Conservation (phyloP, 202 grass and related monocot species). For the Brachypodium distachyon region DNA sequence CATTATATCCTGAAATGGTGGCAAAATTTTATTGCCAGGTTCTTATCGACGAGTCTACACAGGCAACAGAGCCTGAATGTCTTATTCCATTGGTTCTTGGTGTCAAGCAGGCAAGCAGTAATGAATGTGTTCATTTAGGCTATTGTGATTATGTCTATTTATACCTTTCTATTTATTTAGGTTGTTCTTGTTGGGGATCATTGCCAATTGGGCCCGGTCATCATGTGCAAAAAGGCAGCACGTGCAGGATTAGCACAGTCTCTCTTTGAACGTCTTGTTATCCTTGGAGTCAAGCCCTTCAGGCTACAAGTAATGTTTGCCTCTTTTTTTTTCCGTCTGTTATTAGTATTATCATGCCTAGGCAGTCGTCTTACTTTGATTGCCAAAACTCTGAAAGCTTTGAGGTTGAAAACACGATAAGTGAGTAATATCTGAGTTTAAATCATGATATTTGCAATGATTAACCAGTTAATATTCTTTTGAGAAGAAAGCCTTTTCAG, state of each 20-base stretch:
- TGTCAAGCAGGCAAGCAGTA: slow-evolving; percentile 79
- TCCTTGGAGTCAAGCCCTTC: slow-evolving; percentile 96
- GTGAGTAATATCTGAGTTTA: not conserved
- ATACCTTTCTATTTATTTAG: slow-evolving; percentile 29
- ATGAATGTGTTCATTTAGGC: not conserved
- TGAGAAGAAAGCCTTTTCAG: not conserved
- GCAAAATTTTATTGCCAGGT: slow-evolving; percentile 47
- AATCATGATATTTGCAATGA: not conserved
- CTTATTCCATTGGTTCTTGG: slow-evolving; percentile 97
- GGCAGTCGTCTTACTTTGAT: not conserved
- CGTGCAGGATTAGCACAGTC: slow-evolving; percentile 92
- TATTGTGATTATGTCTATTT: slow-evolving; percentile 17
- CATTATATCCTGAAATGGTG: not conserved
- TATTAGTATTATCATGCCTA: not conserved
- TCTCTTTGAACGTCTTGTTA: slow-evolving; percentile 94
- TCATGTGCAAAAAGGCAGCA: slow-evolving; percentile 99
- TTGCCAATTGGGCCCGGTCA: slow-evolving; percentile 97
- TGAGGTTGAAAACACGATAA: not conserved
- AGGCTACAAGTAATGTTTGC: slow-evolving; percentile 73
- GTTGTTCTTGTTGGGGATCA: slow-evolving; percentile 99
- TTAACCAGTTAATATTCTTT: not conserved
- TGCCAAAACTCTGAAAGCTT: not conserved
- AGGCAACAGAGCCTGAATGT: slow-evolving; percentile 91
- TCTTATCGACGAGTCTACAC: slow-evolving; percentile 99
- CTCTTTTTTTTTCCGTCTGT: not conserved